Evolutionary conservation across 331 rosid species (phyloP), one percentile per base, ranked within the genome.

Genomic region (Pyracantha coccinea): DNA sequence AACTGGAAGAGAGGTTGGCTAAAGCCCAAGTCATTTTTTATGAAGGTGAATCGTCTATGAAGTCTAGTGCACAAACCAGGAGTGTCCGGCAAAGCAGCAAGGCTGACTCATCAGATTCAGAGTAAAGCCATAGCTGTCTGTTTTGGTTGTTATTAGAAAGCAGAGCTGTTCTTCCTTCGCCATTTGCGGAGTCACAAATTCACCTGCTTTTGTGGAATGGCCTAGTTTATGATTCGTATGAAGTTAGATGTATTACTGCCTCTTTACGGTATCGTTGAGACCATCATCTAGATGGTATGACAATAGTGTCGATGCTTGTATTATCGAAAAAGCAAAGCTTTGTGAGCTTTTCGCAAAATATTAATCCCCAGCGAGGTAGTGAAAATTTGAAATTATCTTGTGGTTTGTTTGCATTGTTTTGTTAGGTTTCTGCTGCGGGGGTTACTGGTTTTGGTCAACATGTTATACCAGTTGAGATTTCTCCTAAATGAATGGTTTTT

Each of bases 1-100:
- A 87, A 59, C 73, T 95, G 76, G 99, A 92, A 74, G 97, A 95
- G 80, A 95, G 99, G 79, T 84, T 95, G 82, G 97, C 97, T 53
- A 90, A 90, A 88, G 85, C 93, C 67, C 96, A 95, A 84, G 99
- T 95, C 21, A 89, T 95, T 70, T 84, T 82, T 60, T 84, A 64
- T 19, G 97, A 95, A 74, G 97, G 97, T 16, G 99, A 92, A 83
- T 89, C 97, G 9, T 94, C 98, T 19, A 16, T 79, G 4, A 82
- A 77, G 80, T 84, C 99, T 32, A 71, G 77, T 66, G 81, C 81
- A 10, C 79, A 84, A 73, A 63, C 86, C 72, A 84, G 84, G 77
- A 93, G 87, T 75, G 93, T 92, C 69, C 84, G 94, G 35, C 96
- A 87, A 77, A 81, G 88, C 85, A 23, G 76, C 66, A 85, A 52